A percentile compares a stretch with the other conserved stretches of the same genome.
Conservation (phyloP, 768 basidiomycete genomes). For the Tulasnella sp. region DNA sequence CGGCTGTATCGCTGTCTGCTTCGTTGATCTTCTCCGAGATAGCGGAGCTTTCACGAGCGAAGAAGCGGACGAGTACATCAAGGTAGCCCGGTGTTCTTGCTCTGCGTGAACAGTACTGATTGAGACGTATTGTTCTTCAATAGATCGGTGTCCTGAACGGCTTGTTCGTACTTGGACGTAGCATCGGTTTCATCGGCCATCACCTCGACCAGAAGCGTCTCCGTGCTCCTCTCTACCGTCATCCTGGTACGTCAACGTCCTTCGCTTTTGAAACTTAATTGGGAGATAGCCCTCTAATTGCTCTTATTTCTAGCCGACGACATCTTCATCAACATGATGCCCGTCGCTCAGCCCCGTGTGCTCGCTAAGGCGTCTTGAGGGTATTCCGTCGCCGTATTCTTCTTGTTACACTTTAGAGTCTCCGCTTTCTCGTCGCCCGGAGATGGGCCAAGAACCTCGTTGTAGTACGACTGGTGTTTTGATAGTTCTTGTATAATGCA, state of each 20-base stretch:
- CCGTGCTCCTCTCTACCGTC: constrained; percentile 85
- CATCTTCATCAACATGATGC: constrained; percentile 91
- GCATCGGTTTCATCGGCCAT: constrained; percentile 95
- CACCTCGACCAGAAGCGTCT: constrained; percentile 95
- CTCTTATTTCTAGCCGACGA: constrained; percentile 46
- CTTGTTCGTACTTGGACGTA: constrained; percentile 92
- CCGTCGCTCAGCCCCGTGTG: constrained; percentile 71
- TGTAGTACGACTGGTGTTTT: no score
- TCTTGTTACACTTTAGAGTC: no score
- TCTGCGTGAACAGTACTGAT: no score
- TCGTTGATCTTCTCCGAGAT: constrained; percentile 88
- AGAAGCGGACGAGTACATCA: constrained; percentile 96
- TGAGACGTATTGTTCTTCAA: no score
- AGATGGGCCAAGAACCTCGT: no score
- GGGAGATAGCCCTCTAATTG: background rate
- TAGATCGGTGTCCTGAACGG: constrained; percentile 89
- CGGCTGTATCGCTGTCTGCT: constrained; percentile 90
- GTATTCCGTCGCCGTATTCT: background rate
- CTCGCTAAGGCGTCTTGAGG: constrained; percentile 30
- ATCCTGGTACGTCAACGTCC: constrained; percentile 37
- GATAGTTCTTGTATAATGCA: no score
- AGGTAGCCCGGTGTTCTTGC: no score
- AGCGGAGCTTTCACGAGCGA: constrained; percentile 90
- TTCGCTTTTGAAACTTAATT: constrained; percentile 24
- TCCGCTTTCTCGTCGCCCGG: no score